Conservation (phyloP, 2,329 filamentous ascomycete species). For the Penicillium sp. region DNA sequence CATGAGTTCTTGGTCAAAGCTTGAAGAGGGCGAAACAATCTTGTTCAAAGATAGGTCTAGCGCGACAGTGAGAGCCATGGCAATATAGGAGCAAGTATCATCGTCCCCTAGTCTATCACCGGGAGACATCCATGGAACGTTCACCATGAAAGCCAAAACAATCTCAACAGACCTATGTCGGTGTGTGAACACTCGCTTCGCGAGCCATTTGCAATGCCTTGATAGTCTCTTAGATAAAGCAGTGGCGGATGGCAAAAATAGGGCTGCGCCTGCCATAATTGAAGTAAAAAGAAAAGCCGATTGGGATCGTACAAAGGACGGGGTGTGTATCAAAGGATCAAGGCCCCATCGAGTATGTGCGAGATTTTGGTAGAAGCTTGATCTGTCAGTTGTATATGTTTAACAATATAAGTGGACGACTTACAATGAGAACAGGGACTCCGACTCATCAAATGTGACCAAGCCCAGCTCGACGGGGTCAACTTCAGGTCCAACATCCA, state of each 20-base stretch:
- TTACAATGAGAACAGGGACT: slow-evolving; percentile 64
- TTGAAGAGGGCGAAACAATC: slow-evolving; percentile 58
- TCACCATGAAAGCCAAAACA: slow-evolving; percentile 71
- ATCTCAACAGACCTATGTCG: slow-evolving; percentile 70
- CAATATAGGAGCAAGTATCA: slow-evolving; percentile 69
- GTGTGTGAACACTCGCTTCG: slow-evolving; percentile 59
- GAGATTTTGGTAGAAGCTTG: slow-evolving; percentile 66
- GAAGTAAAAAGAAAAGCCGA: slow-evolving; percentile 72
- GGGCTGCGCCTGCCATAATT: slow-evolving; percentile 64
- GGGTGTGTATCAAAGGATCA: slow-evolving; percentile 64
- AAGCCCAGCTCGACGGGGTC: slow-evolving; percentile 69
- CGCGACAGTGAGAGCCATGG: slow-evolving; percentile 67
- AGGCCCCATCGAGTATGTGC: slow-evolving; percentile 73
- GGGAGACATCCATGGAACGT: slow-evolving; percentile 70
- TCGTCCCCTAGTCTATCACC: slow-evolving; percentile 53
- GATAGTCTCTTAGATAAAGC: slow-evolving; percentile 65
- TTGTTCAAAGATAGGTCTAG: slow-evolving; percentile 70
- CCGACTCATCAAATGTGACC: slow-evolving; percentile 64
- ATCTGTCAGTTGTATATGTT: not conserved
- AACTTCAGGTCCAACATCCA: slow-evolving; percentile 63
- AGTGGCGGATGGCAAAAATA: slow-evolving; percentile 63
- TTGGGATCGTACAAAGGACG: slow-evolving; percentile 63
- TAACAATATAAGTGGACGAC: slow-evolving; percentile 24
- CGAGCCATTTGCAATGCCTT: slow-evolving; percentile 62
- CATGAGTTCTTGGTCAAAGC: slow-evolving; percentile 47